Percentiles rank a stretch among this genome's conserved stretches.
Evolutionary conservation across 371 early-diverging fungal genomes (phyloP).

Genomic region (Zychaea mexicana): DNA sequence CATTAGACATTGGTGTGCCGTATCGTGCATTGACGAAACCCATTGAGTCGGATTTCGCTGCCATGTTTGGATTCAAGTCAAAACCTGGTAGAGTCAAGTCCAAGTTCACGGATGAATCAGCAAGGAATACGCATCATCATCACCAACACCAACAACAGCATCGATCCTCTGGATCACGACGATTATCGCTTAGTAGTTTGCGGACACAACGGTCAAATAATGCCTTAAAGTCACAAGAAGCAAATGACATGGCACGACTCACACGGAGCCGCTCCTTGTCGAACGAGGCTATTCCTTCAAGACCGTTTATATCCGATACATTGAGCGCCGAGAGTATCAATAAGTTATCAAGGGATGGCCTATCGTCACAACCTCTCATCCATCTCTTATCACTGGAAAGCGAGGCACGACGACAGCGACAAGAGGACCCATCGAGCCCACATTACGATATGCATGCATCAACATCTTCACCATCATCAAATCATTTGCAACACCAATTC

Average conservation of each 20-base stretch:
- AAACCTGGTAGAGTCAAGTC: not conserved
- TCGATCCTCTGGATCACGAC: slow-evolving; percentile 1
- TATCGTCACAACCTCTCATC: slow-evolving; percentile 24
- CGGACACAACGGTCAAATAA: slow-evolving; percentile 23
- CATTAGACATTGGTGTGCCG: slow-evolving; percentile 42
- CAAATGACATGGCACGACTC: slow-evolving; percentile 1
- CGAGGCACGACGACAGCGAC: slow-evolving; percentile 21
- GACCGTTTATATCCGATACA: slow-evolving; percentile 9
- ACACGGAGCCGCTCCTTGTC: slow-evolving; percentile 17
- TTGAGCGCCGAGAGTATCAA: slow-evolving; percentile 13
- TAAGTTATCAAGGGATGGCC: slow-evolving; percentile 11
- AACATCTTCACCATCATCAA: slow-evolving; percentile 4
- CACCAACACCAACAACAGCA: not conserved
- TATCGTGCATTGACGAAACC: slow-evolving; percentile 37
- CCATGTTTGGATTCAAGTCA: slow-evolving; percentile 28
- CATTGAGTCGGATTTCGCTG: slow-evolving; percentile 29
- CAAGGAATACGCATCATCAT: not conserved
- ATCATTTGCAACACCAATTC: not conserved
- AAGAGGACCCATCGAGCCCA: slow-evolving; percentile 10
- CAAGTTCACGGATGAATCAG: not conserved
- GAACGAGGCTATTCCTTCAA: slow-evolving; percentile 9
- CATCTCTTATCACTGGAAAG: slow-evolving; percentile 29
- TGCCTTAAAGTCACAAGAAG: slow-evolving; percentile 7
- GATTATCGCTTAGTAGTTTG: slow-evolving; percentile 22
- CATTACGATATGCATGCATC: too few species aligned